Percentiles rank a stretch among this genome's conserved stretches.
Conservation (phyloP, 2,329 filamentous ascomycete genomes). For the Lanzia echinophila region DNA sequence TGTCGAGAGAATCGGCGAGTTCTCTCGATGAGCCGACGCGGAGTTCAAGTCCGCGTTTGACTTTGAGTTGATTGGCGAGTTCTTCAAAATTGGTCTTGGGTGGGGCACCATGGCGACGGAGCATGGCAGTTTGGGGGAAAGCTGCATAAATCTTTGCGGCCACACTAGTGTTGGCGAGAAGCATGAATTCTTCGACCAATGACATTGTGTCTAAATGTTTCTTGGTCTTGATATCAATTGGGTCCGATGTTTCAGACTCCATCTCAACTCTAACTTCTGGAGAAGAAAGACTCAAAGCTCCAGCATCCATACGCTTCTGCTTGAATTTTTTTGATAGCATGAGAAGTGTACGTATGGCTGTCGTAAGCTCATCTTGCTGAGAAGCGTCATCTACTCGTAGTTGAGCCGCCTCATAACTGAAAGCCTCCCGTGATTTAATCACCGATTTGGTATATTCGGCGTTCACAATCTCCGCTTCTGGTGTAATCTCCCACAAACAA, state of each 20-base stretch:
- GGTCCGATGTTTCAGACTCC: conserved; percentile 92
- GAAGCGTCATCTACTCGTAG: conserved; percentile 84
- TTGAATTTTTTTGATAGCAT: conserved; percentile 87
- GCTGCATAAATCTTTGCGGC: conserved; percentile 83
- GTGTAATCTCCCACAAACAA: conserved; percentile 80
- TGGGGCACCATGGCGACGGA: conserved; percentile 85
- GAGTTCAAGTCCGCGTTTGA: conserved; percentile 75
- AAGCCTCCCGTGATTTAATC: conserved; percentile 91
- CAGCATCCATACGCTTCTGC: conserved; percentile 93
- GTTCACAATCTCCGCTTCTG: conserved; percentile 76
- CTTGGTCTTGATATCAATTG: conserved; percentile 94
- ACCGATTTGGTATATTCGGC: conserved; percentile 95
- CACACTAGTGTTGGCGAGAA: conserved; percentile 94
- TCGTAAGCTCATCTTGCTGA: conserved; percentile 82
- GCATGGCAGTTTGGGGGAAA: conserved; percentile 90
- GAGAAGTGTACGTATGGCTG: conserved; percentile 80
- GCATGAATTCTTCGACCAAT: conserved; percentile 97
- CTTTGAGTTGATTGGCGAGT: conserved; percentile 80
- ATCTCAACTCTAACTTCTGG: conserved; percentile 95
- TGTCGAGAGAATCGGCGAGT: conserved; percentile 87
- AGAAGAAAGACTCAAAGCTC: conserved; percentile 91
- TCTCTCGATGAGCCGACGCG: conserved; percentile 81
- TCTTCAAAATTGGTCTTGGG: conserved; percentile 97
- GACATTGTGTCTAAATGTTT: conserved; percentile 92
- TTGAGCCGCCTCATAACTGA: conserved; percentile 96